Evolutionary conservation across 805 yeast genomes (phyloP).

Genomic region (Candida montana): DNA sequence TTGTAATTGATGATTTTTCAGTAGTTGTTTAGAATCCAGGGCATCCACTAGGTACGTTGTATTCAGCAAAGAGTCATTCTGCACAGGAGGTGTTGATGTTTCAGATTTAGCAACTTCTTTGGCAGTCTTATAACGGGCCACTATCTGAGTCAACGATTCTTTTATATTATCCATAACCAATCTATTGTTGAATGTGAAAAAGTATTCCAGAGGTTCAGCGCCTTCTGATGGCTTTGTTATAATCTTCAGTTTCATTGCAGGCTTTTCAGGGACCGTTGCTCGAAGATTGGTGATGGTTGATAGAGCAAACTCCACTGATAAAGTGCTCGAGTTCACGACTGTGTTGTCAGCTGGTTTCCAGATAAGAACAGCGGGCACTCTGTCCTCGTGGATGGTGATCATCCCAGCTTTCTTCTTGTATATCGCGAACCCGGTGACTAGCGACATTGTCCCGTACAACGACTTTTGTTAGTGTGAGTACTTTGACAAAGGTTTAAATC

Average conservation of each 20-base stretch:
- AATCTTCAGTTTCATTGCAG: conserved; percentile 61
- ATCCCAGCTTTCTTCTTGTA: conserved; percentile 53
- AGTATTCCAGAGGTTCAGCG: conserved; percentile 25
- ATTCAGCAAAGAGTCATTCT: conserved; percentile 28
- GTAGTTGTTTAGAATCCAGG: conserved; percentile 50
- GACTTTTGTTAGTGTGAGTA: background rate
- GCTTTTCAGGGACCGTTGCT: conserved; percentile 63
- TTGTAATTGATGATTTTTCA: conserved; percentile 72
- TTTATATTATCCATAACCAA: conserved; percentile 73
- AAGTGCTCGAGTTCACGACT: conserved; percentile 14
- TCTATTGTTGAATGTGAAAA: conserved; percentile 64
- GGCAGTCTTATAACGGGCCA: conserved; percentile 51
- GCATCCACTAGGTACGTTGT: conserved; percentile 37
- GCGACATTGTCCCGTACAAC: conserved; percentile 26
- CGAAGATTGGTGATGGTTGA: conserved; percentile 47
- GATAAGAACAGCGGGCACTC: conserved; percentile 45
- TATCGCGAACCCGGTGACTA: conserved; percentile 47
- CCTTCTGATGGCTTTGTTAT: conserved; percentile 37
- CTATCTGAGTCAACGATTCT: conserved; percentile 58
- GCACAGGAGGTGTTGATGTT: conserved; percentile 15
- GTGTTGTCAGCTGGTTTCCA: conserved; percentile 56
- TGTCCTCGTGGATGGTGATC: conserved; percentile 50
- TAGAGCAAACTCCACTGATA: conserved; percentile 32
- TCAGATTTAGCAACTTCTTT: conserved; percentile 21
- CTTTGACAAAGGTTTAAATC: no score